These are phyloP conservation scores for Monosporascus sp. DNA, from an alignment of 2,329 filamentous ascomycete genomes.

Conservation along the genomic window DNA sequence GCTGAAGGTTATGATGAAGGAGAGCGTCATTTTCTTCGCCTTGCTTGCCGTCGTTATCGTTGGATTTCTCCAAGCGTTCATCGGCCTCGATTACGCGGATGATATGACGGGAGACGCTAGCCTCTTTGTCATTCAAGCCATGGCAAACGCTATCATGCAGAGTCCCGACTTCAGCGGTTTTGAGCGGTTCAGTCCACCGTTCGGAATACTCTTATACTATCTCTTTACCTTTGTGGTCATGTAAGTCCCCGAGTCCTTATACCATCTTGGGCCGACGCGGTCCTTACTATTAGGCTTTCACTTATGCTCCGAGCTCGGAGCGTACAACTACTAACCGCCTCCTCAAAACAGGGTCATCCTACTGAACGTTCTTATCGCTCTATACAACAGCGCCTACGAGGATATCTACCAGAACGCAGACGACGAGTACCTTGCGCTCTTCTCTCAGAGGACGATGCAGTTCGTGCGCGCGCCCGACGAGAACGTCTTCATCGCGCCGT, in stretches of 20 bases:
- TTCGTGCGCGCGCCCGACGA: slow-evolving; percentile 96
- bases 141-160: slow-evolving; percentile 88
- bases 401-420: slow-evolving; percentile 90
- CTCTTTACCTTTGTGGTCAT: slow-evolving; percentile 97
- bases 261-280: too few relatives aligned
- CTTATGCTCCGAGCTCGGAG: not conserved
- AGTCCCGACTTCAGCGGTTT: slow-evolving; percentile 86
- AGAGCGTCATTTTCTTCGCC: slow-evolving; percentile 94
- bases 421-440: slow-evolving; percentile 92
- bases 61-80: slow-evolving; percentile 88
- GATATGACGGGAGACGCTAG: slow-evolving; percentile 63
- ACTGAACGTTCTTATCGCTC: slow-evolving; percentile 91
- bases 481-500: slow-evolving; percentile 94
- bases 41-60: slow-evolving; percentile 77
- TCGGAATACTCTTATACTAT: slow-evolving; percentile 94
- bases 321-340: not conserved
- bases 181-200: slow-evolving; percentile 85
- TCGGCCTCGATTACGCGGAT: slow-evolving; percentile 82
- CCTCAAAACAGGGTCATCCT: slow-evolving; percentile 49
- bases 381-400: slow-evolving; percentile 95
- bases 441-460: slow-evolving; percentile 90
- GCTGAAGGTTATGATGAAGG: slow-evolving; percentile 90
- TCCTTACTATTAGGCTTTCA: too few relatives aligned
- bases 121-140: slow-evolving; percentile 69
- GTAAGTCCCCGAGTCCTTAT: slow-evolving; percentile 37